Base-by-base conservation (phyloP, 2,329 filamentous ascomycete species). In the Penicillium sp. region DNA sequence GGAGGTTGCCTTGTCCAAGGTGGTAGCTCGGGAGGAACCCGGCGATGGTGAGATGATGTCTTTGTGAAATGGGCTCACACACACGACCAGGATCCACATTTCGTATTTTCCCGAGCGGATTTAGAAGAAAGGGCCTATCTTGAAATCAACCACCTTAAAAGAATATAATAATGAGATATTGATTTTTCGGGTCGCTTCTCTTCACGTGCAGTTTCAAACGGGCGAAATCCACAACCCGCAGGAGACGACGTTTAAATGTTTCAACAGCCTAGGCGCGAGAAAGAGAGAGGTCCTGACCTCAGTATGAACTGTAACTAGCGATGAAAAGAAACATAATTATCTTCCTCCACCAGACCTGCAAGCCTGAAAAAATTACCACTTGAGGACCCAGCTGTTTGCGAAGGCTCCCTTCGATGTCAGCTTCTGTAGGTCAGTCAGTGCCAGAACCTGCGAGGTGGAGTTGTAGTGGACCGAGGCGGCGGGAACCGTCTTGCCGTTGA, bases 341-440 rank as follows among this genome's bases (percentile, higher is more conserved):
- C n/a, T 1, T 35, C 10, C 30, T 14, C 14, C 30, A 33, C 30
- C 35, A 7, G 14, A n/a, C 7, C 8, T 22, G 6, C 28, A 22
- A n/a, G 7, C n/a, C 8, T 22, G 30, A 6, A 28, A 28, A 8
- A 0, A 42, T 59, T 63, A 73, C 86, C 86, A 89, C 49, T 76
- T 82, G 69, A 89, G 70, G 4, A 79, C 80, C 87, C 86, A 90
- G 65, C 82, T 78, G 10, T 70, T 68, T 48, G 70, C 75, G 84
- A 86, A 91, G n/a, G 86, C 86, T 3, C 87, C 87, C 2, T 73
- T 69, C 0, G 68, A 66, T 0, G 86, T 87, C 57, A 80, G 55
- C 13, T 75, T 73, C 46, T 81, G 73, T 66, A 90, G 70, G 1
- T 80, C 81, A 5, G 76, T 77, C 16, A 90, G 71, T 59, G 73